These are phyloP conservation scores for Clonostachys byssicola DNA, from an alignment of 2,329 filamentous ascomycete genomes.

Conservation along the genomic window DNA sequence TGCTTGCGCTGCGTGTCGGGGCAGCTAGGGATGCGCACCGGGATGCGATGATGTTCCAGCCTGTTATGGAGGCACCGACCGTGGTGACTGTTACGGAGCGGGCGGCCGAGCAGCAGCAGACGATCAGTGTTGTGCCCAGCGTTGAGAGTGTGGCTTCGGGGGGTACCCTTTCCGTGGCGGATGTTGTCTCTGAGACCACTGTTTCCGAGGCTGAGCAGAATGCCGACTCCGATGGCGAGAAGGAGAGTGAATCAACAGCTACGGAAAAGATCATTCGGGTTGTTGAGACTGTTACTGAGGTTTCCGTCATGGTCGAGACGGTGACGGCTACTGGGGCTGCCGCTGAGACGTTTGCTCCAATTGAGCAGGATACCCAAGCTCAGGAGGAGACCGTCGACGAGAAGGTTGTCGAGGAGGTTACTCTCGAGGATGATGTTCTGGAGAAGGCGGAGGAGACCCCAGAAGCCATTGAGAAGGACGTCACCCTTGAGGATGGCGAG, in stretches of 20 bases:
- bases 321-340: conserved; percentile 11
- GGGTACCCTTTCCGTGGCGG: neutral
- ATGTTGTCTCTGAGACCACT: neutral
- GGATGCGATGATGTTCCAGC: conserved; percentile 19
- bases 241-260: conserved; percentile 13
- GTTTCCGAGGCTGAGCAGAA: neutral
- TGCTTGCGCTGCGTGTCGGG: conserved; percentile 37
- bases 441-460: neutral
- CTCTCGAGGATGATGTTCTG: neutral
- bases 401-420: neutral
- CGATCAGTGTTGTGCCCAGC: no score
- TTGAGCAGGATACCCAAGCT: neutral
- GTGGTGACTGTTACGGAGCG: conserved; percentile 13
- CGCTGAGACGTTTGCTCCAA: neutral
- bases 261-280: conserved; percentile 15
- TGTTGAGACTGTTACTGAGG: conserved; percentile 27
- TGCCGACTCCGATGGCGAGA: neutral
- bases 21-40: conserved; percentile 5
- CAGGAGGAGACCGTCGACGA: conserved; percentile 1
- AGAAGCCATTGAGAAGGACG: no score
- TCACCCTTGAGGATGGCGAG: no score
- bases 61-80: conserved; percentile 15
- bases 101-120: conserved; percentile 1
- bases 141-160: no score
- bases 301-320: conserved; percentile 18